These are phyloP conservation scores for Beauveria bassiana DNA, from an alignment of 2,329 filamentous ascomycete species.

Conservation along the genomic window DNA sequence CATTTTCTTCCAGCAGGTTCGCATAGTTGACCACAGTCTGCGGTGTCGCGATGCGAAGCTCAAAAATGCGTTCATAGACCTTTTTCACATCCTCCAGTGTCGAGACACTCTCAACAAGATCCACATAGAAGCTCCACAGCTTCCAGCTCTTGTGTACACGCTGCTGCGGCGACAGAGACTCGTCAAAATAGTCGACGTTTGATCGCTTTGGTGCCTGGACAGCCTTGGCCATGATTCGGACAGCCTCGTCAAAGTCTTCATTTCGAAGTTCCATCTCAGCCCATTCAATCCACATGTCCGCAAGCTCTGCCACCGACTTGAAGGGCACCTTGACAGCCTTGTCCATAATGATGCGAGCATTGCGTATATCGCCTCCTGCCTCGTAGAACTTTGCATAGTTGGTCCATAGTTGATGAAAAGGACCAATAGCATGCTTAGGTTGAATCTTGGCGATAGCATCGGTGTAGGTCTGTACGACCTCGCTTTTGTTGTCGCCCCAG, in stretches of 20 bases:
- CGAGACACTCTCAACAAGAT: constrained; percentile 90
- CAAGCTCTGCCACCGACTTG: constrained; percentile 93
- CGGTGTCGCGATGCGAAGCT: constrained; percentile 92
- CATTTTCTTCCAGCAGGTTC: constrained; percentile 86
- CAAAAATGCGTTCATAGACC: constrained; percentile 96
- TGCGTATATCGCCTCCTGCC: constrained; percentile 71
- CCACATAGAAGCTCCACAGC: constrained; percentile 98
- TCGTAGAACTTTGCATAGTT: constrained; percentile 99
- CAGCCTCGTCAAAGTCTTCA: constrained; percentile 91
- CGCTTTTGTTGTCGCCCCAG: constrained; percentile 87
- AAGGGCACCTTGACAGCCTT: constrained; percentile 97
- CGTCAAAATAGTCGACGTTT: constrained; percentile 99
- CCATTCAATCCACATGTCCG: constrained; percentile 99
- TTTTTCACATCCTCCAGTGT: constrained; percentile 86
- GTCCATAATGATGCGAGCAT: constrained; percentile 87
- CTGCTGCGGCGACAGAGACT: constrained; percentile 87
- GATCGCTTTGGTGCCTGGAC: constrained; percentile 94
- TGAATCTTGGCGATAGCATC: constrained; percentile 88
- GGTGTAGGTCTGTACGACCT: constrained; percentile 91
- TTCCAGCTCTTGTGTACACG: constrained; percentile 99
- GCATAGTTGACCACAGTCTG: constrained; percentile 99
- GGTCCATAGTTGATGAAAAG: constrained; percentile 91
- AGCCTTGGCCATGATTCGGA: constrained; percentile 94
- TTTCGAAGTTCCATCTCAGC: constrained; percentile 95
- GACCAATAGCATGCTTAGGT: constrained; percentile 87